These are phyloP conservation scores for Stylonectria norvegica DNA, from an alignment of 2,329 filamentous ascomycete genomes.

Conservation along the genomic window DNA sequence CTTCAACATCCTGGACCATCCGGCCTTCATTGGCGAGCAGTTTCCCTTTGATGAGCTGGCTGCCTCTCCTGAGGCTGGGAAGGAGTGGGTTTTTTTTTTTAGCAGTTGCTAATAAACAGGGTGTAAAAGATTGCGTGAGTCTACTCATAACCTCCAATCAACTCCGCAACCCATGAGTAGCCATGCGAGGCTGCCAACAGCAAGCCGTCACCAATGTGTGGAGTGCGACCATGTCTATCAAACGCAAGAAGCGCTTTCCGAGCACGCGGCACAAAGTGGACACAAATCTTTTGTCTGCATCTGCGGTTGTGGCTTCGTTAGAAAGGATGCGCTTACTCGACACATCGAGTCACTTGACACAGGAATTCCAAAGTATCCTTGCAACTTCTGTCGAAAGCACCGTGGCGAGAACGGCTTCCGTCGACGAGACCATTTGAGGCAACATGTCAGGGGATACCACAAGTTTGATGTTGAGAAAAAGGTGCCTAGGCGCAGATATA, in stretches of 20 bases:
- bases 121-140: background rate
- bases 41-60: slow-evolving; percentile 1
- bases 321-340: background rate
- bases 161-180: background rate
- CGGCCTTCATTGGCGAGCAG: background rate
- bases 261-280: background rate
- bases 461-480: background rate
- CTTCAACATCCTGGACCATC: slow-evolving; percentile 1
- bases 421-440: slow-evolving; percentile 3
- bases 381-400: background rate
- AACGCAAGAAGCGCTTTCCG: fast-evolving
- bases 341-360: slow-evolving; percentile 3
- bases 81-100: slow-evolving; percentile 6
- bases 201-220: background rate
- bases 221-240: background rate
- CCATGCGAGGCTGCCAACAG: too few species aligned
- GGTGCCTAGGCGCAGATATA: background rate
- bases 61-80: background rate
- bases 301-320: background rate
- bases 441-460: slow-evolving; percentile 1
- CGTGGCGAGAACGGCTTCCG: background rate
- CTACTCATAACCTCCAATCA: background rate
- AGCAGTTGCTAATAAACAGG: slow-evolving; percentile 7
- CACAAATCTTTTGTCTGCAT: background rate
- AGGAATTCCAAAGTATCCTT: background rate